Conservation (phyloP, 805 yeast species). For the Metschnikowia arizonensis region DNA sequence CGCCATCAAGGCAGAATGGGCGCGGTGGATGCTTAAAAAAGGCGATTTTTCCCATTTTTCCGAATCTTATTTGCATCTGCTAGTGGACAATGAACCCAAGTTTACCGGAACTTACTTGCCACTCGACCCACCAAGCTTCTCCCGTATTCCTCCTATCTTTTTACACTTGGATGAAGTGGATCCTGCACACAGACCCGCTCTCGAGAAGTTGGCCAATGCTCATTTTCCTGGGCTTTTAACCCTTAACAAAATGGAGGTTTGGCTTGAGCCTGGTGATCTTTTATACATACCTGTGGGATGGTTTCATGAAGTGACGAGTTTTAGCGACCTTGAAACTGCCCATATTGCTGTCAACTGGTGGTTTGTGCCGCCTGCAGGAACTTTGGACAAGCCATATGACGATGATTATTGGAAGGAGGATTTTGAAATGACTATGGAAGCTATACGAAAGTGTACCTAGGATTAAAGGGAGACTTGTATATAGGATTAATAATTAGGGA, state of each 20-base stretch:
- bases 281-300: slow-evolving; percentile 72
- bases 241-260: slow-evolving; percentile 42
- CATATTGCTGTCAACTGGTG: slow-evolving; percentile 73
- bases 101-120: slow-evolving; percentile 3
- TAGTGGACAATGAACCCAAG: slow-evolving; percentile 12
- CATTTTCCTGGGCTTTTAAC: slow-evolving; percentile 48
- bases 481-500: too few relatives aligned
- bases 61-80: slow-evolving; percentile 4
- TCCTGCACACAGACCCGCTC: slow-evolving; percentile 17
- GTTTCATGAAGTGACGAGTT: slow-evolving; percentile 79
- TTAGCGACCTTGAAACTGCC: slow-evolving; percentile 36
- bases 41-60: slow-evolving; percentile 16
- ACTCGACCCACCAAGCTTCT: slow-evolving; percentile 67
- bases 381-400: slow-evolving; percentile 32
- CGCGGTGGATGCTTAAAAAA: slow-evolving; percentile 38
- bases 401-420: slow-evolving; percentile 55
- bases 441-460: slow-evolving; percentile 6
- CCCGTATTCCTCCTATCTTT: slow-evolving; percentile 57
- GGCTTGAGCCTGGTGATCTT: slow-evolving; percentile 60
- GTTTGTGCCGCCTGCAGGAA: slow-evolving; percentile 61
- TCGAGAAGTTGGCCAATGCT: slow-evolving; percentile 35
- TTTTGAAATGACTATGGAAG: slow-evolving; percentile 39
- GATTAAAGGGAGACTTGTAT: too few relatives aligned
- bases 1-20: slow-evolving; percentile 48
- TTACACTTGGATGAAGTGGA: slow-evolving; percentile 55